Percentiles rank a stretch among this genome's conserved stretches.
Conservation (phyloP, 495 filamentous ascomycete species). For the Daldinia decipiens region DNA sequence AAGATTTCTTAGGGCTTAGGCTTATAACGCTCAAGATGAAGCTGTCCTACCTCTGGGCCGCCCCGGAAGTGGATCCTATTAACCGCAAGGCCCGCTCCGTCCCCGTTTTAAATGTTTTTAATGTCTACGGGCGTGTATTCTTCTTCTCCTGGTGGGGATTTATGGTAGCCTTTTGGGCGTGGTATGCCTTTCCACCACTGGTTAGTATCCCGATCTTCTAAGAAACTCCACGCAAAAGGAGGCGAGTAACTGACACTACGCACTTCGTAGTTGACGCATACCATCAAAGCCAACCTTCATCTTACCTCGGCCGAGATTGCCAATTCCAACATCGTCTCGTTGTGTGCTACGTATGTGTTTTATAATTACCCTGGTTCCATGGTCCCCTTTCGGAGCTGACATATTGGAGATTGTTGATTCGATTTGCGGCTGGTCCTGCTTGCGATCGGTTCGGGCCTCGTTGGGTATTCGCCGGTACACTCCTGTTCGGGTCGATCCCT, state of each 20-base stretch:
- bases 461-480: constrained; percentile 77
- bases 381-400: constrained; percentile 16
- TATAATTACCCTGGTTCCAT: background rate
- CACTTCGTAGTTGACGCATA: constrained; percentile 69
- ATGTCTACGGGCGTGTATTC: constrained; percentile 85
- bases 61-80: constrained; percentile 75
- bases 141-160: constrained; percentile 97
- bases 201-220: constrained; percentile 58
- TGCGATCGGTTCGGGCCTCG: constrained; percentile 90
- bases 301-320: constrained; percentile 77
- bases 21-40: constrained; percentile 45
- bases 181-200: constrained; percentile 87
- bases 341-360: constrained; percentile 79
- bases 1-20: background rate
- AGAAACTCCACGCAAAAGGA: background rate
- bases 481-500: constrained; percentile 82
- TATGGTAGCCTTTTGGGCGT: constrained; percentile 94
- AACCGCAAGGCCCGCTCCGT: constrained; percentile 84
- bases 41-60: constrained; percentile 63
- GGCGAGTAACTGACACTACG: constrained; percentile 24
- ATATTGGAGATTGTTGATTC: constrained; percentile 72
- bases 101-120: constrained; percentile 80
- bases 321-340: constrained; percentile 92
- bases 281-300: constrained; percentile 79
- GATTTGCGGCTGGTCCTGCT: constrained; percentile 81